Evolutionary conservation across 306 rosid genomes (phyloP).

Genomic region (Albizia julibrissin): DNA sequence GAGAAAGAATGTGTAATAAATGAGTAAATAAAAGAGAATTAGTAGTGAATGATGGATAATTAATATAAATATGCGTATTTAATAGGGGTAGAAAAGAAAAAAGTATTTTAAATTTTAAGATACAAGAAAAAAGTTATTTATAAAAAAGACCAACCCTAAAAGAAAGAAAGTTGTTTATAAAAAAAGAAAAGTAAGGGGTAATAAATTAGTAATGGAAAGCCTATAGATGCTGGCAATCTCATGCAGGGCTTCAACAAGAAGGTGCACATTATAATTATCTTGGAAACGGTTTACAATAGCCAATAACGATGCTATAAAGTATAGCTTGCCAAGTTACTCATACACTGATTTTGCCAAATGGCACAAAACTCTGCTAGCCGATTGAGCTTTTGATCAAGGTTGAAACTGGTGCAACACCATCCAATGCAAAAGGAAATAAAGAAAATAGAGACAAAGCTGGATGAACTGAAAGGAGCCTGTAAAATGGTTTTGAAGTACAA

Average conservation of each 20-base stretch:
- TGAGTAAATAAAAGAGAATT: too few relatives aligned
- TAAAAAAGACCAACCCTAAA: too few relatives aligned
- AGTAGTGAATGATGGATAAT: too few relatives aligned
- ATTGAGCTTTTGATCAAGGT: conserved; percentile 66
- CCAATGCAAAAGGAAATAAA: background rate
- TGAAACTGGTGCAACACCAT: conserved; percentile 37
- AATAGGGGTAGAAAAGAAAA: too few relatives aligned
- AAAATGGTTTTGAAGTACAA: conserved; percentile 42
- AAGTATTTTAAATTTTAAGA: too few relatives aligned
- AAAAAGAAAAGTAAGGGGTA: too few relatives aligned
- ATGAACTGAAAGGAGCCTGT: background rate
- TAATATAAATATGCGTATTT: too few relatives aligned
- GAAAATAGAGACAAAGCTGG: background rate
- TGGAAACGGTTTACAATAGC: conserved; percentile 55
- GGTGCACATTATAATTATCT: conserved; percentile 56
- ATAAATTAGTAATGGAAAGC: conserved; percentile 44
- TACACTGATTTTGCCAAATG: conserved; percentile 51
- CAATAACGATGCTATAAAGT: conserved; percentile 60
- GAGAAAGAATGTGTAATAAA: too few relatives aligned
- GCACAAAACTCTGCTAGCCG: conserved; percentile 67
- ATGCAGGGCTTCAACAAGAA: conserved; percentile 49
- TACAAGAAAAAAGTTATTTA: too few relatives aligned
- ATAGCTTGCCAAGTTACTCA: conserved; percentile 47
- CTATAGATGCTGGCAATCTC: conserved; percentile 66
- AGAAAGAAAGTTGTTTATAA: too few relatives aligned